Evolutionary conservation across 164 flowering plant genomes (phyloP).

Genomic region (Saururus chinensis): DNA sequence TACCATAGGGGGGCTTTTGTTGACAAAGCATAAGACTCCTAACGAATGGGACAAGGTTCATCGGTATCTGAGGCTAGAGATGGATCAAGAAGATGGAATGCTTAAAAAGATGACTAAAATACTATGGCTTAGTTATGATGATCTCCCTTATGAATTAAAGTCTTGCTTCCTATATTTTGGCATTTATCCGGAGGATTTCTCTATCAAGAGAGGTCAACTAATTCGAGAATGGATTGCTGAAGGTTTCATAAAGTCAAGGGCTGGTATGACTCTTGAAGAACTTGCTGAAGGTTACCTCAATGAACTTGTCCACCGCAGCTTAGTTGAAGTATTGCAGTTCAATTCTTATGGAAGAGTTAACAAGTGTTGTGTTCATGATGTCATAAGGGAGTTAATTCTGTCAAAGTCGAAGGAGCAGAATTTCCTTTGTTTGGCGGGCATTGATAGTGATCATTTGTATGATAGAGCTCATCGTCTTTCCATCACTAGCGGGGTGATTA

Average conservation of each 20-base stretch:
- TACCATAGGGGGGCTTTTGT: background rate
- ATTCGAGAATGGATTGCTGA: background rate
- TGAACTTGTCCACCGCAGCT: constrained; percentile 1
- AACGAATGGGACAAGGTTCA: background rate
- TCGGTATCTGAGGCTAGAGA: background rate
- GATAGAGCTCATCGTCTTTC: background rate
- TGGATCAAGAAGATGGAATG: background rate
- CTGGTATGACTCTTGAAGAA: constrained; percentile 4
- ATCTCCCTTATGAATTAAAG: background rate
- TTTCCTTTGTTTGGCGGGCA: background rate
- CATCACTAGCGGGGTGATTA: background rate
- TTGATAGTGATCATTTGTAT: background rate
- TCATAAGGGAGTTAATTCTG: background rate
- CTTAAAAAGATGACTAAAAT: background rate
- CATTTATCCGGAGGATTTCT: background rate
- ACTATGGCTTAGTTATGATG: background rate
- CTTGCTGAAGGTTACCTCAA: constrained; percentile 6
- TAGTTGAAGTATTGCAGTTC: background rate
- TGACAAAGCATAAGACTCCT: background rate
- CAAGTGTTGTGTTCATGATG: background rate
- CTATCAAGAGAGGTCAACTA: background rate
- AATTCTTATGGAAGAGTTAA: background rate
- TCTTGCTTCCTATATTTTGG: background rate
- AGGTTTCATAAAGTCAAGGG: background rate
- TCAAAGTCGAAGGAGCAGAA: background rate